Base-by-base conservation (phyloP, 2,329 filamentous ascomycete species). In the Elsinoe fawcettii region DNA sequence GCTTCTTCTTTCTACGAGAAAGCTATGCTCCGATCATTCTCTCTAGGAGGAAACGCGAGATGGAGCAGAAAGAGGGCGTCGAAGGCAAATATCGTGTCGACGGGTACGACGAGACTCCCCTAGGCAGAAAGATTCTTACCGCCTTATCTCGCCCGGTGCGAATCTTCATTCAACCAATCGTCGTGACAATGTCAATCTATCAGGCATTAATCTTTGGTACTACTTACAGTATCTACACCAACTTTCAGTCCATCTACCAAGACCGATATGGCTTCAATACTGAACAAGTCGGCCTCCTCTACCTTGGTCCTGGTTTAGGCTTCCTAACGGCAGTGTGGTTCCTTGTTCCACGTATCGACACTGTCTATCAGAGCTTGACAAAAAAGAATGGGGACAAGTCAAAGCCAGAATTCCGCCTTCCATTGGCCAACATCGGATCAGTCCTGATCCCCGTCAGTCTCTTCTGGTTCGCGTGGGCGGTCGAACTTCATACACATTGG, bases 181-280 rank as follows among this genome's bases (percentile, higher is more conserved):
- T 77, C 5, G 66, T 74, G 2, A 72, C 66, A 14, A 76, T 77
- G 73, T 69, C 70, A 14, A 63, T 71, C 0, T 77, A 77, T 59
- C 74, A 77, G 61, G 74, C 75, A 3, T 63, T 76, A 2, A 67
- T 76, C 43, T 76, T 77, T 57, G 73, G 70, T n/a, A 76, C 74
- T 1, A 77, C 73, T 3, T 77, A 76, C 65, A 71, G 67, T 58
- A 70, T 77, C 47, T 77, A 75, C 64, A 76, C 74, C 7, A 77
- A 77, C 60, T 73, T 77, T 65, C 73, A 76, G 60, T 69, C 71
- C 16, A 76, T 77, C 58, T 77, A 74, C 59, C 62, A 67, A 18
- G 70, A 69, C 51, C 59, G 66, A 8, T 77, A 77, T 59, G 71
- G 71, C 58, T 76, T 77, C 63, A 70, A 63, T 53, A 77, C 74